Evolutionary conservation across 257 asterid genomes (phyloP).

Genomic region (Knoxia roxburghii): DNA sequence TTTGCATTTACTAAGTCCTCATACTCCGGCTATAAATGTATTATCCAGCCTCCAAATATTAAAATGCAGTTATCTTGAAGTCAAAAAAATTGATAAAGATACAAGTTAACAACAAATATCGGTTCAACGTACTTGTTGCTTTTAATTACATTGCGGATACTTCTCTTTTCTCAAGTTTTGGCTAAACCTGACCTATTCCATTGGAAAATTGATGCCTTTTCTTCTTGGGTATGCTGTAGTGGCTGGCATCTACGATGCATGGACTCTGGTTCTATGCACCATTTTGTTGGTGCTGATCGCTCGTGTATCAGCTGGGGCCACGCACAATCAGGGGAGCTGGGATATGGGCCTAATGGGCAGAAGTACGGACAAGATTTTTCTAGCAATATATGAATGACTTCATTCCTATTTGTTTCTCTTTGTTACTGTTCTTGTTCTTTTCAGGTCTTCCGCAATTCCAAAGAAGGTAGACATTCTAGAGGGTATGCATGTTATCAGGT

Average conservation of each 20-base stretch:
- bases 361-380: slow-evolving; percentile 39
- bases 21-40: not conserved
- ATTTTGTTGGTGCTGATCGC: slow-evolving; percentile 98
- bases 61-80: not conserved
- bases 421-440: slow-evolving; percentile 12
- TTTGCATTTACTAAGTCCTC: not conserved
- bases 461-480: slow-evolving; percentile 82
- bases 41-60: not conserved
- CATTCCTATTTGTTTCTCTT: not conserved
- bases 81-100: not conserved
- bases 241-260: slow-evolving; percentile 95
- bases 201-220: slow-evolving; percentile 8
- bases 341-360: slow-evolving; percentile 87
- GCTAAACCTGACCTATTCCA: not conserved
- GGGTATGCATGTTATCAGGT: slow-evolving; percentile 94
- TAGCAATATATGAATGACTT: not conserved
- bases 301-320: slow-evolving; percentile 99
- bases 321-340: slow-evolving; percentile 92
- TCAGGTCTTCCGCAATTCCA: slow-evolving; percentile 90
- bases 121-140: too few relatives aligned
- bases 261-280: slow-evolving; percentile 90
- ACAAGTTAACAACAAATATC: not conserved
- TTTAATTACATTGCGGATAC: too few relatives aligned
- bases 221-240: slow-evolving; percentile 27
- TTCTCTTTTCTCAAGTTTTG: not conserved